Evolutionary conservation across 495 filamentous ascomycete species (phyloP).

Genomic region (Penicillium turbatum): DNA sequence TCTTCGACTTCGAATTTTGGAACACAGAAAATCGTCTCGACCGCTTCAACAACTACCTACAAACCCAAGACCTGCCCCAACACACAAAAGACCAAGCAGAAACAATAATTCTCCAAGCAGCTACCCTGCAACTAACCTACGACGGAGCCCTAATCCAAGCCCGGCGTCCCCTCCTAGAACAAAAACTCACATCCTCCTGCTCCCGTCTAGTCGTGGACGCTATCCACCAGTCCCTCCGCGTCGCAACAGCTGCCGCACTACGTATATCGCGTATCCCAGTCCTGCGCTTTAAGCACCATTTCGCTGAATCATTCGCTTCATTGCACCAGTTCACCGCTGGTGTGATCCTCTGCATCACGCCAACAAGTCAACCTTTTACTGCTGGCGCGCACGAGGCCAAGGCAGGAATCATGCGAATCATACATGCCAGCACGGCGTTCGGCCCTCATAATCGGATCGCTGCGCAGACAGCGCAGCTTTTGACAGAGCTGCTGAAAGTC

Average conservation of each 20-base stretch:
- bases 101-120: slow-evolving; percentile 19
- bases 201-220: slow-evolving; percentile 12
- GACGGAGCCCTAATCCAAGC: slow-evolving; percentile 19
- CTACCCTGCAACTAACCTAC: slow-evolving; percentile 17
- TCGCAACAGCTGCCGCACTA: slow-evolving; percentile 18
- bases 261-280: slow-evolving; percentile 20
- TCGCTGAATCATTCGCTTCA: slow-evolving; percentile 16
- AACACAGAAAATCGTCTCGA: slow-evolving; percentile 1
- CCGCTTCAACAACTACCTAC: slow-evolving; percentile 4
- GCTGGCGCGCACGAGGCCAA: slow-evolving; percentile 18
- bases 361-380: slow-evolving; percentile 17
- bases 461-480: slow-evolving; percentile 19
- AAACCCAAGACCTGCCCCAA: slow-evolving; percentile 1
- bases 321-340: slow-evolving; percentile 21
- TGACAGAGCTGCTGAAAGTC: slow-evolving; percentile 18
- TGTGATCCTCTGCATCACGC: slow-evolving; percentile 22
- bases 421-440: slow-evolving; percentile 13
- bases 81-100: slow-evolving; percentile 13
- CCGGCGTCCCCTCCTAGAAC: slow-evolving; percentile 15
- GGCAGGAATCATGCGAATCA: slow-evolving; percentile 18
- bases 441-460: slow-evolving; percentile 18
- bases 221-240: slow-evolving; percentile 11
- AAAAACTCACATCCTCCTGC: background rate
- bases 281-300: slow-evolving; percentile 18
- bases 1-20: slow-evolving; percentile 16